Conservation (phyloP, 371 early-diverging fungal species). For the Mortierella sp. region DNA sequence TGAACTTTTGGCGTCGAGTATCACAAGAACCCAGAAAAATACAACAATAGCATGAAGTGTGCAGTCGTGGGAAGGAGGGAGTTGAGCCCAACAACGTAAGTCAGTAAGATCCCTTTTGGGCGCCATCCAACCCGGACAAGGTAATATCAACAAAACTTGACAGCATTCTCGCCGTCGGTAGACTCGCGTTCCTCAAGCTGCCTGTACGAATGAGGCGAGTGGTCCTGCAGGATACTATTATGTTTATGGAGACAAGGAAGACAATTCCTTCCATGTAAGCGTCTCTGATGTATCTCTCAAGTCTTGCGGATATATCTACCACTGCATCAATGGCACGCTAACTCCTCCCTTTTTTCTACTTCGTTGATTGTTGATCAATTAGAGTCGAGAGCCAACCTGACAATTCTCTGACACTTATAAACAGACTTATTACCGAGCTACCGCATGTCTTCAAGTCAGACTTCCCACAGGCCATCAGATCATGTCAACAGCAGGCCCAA, state of each 20-base stretch:
- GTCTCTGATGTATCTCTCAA: no score
- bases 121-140: background rate
- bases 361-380: background rate
- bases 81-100: constrained; percentile 3
- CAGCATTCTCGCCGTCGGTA: background rate
- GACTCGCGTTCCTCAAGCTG: constrained; percentile 17
- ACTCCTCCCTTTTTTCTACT: no score
- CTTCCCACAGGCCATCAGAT: constrained; percentile 6
- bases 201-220: constrained; percentile 27
- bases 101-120: constrained; percentile 10
- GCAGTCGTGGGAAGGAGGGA: constrained; percentile 19
- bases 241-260: constrained; percentile 4
- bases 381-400: background rate
- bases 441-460: constrained; percentile 17
- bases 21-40: constrained; percentile 2
- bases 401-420: constrained; percentile 4
- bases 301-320: no score
- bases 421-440: constrained; percentile 11
- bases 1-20: constrained; percentile 2
- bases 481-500: background rate
- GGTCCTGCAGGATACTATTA: constrained; percentile 30
- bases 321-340: no score
- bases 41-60: constrained; percentile 5
- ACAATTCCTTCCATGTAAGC: background rate
- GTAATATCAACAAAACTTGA: background rate